Conservation (phyloP, 257 asterid species). For the Perilla frutescens region DNA sequence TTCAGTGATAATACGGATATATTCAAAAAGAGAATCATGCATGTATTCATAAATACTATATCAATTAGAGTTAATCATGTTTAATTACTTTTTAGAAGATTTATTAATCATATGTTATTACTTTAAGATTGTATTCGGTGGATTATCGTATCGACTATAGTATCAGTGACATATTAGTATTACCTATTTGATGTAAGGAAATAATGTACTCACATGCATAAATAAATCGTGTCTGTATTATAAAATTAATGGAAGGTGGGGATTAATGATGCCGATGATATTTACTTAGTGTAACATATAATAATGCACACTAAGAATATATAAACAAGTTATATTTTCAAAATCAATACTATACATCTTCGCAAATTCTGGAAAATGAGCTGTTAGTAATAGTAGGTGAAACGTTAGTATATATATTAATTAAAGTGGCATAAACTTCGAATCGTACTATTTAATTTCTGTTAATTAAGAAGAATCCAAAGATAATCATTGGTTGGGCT, state of each 20-base stretch:
- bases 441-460: background rate
- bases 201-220: too few species aligned
- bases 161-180: background rate
- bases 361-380: background rate
- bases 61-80: background rate
- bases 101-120: background rate
- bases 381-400: background rate
- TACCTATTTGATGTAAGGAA: background rate
- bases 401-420: background rate
- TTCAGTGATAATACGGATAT: too few species aligned
- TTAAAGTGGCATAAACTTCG: background rate
- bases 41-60: too few species aligned
- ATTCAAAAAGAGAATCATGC: too few species aligned
- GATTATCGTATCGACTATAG: background rate
- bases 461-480: background rate
- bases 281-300: background rate
- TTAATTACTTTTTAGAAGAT: background rate
- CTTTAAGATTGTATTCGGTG: background rate
- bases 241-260: too few species aligned
- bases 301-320: too few species aligned
- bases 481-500: background rate
- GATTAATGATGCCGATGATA: too few species aligned
- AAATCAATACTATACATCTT: too few species aligned
- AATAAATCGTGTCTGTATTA: too few species aligned
- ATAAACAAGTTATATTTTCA: too few species aligned